These are phyloP conservation scores for Schwanniomyces pseudopolymorphus DNA, from an alignment of 805 yeast genomes.

Conservation along the genomic window DNA sequence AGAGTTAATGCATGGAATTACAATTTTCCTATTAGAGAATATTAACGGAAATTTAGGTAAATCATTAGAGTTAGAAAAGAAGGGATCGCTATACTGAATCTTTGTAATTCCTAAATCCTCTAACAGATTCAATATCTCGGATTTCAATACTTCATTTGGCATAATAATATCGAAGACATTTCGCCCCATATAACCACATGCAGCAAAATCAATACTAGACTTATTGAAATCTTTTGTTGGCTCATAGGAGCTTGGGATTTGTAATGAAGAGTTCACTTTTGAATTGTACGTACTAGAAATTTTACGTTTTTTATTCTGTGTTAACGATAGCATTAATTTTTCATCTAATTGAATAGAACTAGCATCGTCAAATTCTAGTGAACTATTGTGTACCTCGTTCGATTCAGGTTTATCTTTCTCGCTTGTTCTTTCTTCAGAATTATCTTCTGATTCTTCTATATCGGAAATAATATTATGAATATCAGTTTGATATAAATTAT, in stretches of 20 bases:
- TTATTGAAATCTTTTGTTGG: not conserved
- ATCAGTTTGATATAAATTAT: not conserved
- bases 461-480: not conserved
- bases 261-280: not conserved
- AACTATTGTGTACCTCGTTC: too few species aligned
- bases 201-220: not conserved
- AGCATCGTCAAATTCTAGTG: too few species aligned
- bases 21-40: slow-evolving; percentile 66
- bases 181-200: not conserved
- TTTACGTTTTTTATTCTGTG: slow-evolving; percentile 14
- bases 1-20: slow-evolving; percentile 38
- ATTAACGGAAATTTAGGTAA: slow-evolving; percentile 54
- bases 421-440: slow-evolving; percentile 1
- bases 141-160: slow-evolving; percentile 17
- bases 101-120: slow-evolving; percentile 48
- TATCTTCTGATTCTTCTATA: not conserved
- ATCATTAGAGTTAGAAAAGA: slow-evolving; percentile 54
- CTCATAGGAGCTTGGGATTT: slow-evolving; percentile 16
- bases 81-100: slow-evolving; percentile 61
- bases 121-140: slow-evolving; percentile 24
- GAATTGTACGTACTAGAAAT: not conserved
- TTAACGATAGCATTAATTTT: slow-evolving; percentile 15
- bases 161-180: slow-evolving; percentile 19
- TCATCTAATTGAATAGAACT: slow-evolving; percentile 14
- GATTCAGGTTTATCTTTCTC: too few species aligned